Conservation (phyloP, 2,329 filamentous ascomycete genomes). For the Ilyonectria mors-panacis region DNA sequence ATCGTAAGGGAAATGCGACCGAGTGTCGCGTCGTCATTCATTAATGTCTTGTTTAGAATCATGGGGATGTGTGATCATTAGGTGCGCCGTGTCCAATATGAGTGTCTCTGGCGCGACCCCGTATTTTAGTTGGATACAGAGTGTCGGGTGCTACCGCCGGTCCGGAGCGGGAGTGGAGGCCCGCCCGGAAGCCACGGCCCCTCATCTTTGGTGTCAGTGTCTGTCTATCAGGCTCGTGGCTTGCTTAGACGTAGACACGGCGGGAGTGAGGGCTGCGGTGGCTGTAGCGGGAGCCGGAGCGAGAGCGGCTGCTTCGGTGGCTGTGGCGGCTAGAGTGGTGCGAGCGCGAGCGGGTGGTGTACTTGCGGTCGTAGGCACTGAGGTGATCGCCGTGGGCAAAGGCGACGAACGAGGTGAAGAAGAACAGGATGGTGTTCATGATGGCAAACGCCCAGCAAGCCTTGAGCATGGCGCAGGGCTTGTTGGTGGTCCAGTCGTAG, state of each 20-base stretch:
- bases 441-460: slow-evolving; percentile 90
- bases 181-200: not conserved
- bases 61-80: not conserved
- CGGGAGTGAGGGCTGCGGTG: slow-evolving; percentile 65
- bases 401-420: slow-evolving; percentile 81
- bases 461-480: slow-evolving; percentile 94
- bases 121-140: not conserved
- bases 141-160: not conserved
- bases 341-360: slow-evolving; percentile 49
- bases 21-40: slow-evolving; percentile 23
- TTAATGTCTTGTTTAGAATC: slow-evolving; percentile 19
- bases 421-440: slow-evolving; percentile 88
- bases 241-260: slow-evolving; percentile 62
- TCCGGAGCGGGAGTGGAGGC: slow-evolving; percentile 6
- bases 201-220: not conserved
- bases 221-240: not conserved
- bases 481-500: slow-evolving; percentile 72
- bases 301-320: slow-evolving; percentile 57
- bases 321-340: slow-evolving; percentile 58
- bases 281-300: slow-evolving; percentile 52
- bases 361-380: slow-evolving; percentile 56
- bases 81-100: slow-evolving; percentile 4
- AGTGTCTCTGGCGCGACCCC: not conserved
- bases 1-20: slow-evolving; percentile 11
- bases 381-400: slow-evolving; percentile 69